Evolutionary conservation across 306 rosid genomes (phyloP).

Genomic region (Hippophae gyantsensis): DNA sequence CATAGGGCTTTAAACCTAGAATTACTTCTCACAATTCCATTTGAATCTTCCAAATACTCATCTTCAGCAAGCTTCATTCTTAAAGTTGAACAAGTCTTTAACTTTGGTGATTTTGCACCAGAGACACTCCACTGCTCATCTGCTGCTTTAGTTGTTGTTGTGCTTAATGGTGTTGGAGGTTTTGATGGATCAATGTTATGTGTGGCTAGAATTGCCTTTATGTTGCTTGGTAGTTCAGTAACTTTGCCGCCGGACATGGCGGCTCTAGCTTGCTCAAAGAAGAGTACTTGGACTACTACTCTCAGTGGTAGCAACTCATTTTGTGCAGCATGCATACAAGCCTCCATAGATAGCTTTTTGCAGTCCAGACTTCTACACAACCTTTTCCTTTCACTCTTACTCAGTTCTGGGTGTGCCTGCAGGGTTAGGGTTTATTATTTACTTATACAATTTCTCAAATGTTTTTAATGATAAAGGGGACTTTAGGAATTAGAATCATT

Average conservation of each 20-base stretch:
- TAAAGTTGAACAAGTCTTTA: conserved; percentile 56
- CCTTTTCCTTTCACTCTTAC: conserved; percentile 89
- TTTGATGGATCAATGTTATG: conserved; percentile 71
- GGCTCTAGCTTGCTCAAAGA: conserved; percentile 91
- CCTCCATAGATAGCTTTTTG: conserved; percentile 92
- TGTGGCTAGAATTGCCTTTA: conserved; percentile 67
- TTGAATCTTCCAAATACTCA: conserved; percentile 49
- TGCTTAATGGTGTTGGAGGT: conserved; percentile 57
- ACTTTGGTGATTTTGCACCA: conserved; percentile 73
- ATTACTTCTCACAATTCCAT: conserved; percentile 46
- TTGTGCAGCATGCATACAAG: conserved; percentile 98
- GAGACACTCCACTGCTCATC: conserved; percentile 92
- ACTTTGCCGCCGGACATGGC: conserved; percentile 68
- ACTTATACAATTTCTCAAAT: too few species aligned
- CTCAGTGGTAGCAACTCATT: conserved; percentile 90
- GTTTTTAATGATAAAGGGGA: too few species aligned
- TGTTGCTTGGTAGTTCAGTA: conserved; percentile 65
- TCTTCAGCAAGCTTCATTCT: conserved; percentile 93
- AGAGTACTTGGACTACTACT: conserved; percentile 95
- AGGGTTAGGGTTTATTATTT: conserved; percentile 11
- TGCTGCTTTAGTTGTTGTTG: conserved; percentile 45
- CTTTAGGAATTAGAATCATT: too few species aligned
- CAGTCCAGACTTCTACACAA: conserved; percentile 80
- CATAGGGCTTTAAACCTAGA: conserved; percentile 54
- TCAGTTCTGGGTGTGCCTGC: conserved; percentile 91